A percentile compares a stretch with the other conserved stretches of the same genome.
Evolutionary conservation across 2,329 filamentous ascomycete species (phyloP).

Genomic region (Neopestalotiopsis sp.): DNA sequence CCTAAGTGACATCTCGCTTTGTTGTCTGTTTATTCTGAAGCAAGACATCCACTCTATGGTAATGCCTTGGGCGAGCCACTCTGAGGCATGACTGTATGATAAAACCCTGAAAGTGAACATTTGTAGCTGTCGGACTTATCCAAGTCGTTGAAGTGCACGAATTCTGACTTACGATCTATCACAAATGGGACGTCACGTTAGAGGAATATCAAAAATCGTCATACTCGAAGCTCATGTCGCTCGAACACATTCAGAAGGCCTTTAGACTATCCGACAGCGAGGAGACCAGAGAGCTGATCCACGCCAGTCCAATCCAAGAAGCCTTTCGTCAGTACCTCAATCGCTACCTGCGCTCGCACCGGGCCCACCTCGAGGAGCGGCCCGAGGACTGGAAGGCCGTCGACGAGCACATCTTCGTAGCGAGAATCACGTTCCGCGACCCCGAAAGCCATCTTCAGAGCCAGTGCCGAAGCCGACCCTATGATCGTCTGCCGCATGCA

Average conservation of each 20-base stretch:
- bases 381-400: conserved; percentile 8
- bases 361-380: background rate
- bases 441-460: background rate
- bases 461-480: background rate
- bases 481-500: background rate
- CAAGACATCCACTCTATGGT: background rate
- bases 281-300: background rate
- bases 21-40: background rate
- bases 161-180: background rate
- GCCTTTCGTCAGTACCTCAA: conserved; percentile 11
- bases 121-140: background rate
- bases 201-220: background rate
- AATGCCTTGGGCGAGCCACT: background rate
- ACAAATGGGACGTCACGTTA: background rate
- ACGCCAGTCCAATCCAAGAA: background rate
- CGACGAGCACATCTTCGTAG: conserved; percentile 5
- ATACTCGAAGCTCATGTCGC: background rate
- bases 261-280: background rate
- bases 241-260: background rate
- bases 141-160: background rate
- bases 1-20: background rate
- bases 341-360: background rate
- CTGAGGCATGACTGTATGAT: background rate
- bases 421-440: background rate
- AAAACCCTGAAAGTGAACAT: background rate